Evolutionary conservation across 805 yeast species (phyloP).

Genomic region (Metschnikowia kofuensis): DNA sequence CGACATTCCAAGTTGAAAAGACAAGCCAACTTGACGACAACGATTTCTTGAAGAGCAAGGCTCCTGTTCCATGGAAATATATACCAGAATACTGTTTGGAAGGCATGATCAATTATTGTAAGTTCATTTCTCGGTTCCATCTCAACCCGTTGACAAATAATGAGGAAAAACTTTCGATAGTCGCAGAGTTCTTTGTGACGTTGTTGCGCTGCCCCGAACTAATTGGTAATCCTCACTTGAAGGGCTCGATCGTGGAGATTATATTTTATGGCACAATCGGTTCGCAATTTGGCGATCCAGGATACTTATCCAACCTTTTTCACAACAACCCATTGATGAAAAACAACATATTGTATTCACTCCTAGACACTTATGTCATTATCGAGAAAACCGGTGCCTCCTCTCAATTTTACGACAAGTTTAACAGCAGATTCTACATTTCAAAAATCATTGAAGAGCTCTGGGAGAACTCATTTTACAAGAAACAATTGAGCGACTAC

Average conservation of each 20-base stretch:
- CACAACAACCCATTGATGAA: slow-evolving; percentile 59
- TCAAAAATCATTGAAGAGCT: slow-evolving; percentile 78
- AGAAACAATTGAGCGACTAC: slow-evolving; percentile 64
- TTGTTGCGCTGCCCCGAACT: slow-evolving; percentile 81
- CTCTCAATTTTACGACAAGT: slow-evolving; percentile 93
- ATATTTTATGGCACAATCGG: slow-evolving; percentile 73
- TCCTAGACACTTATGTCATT: slow-evolving; percentile 87
- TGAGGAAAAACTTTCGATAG: slow-evolving; percentile 48
- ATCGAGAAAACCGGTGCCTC: slow-evolving; percentile 96
- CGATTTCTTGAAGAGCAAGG: slow-evolving; percentile 60
- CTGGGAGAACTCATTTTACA: slow-evolving; percentile 73
- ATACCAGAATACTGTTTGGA: slow-evolving; percentile 86
- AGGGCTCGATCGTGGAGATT: slow-evolving; percentile 77
- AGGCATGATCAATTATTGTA: slow-evolving; percentile 71
- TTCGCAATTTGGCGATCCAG: slow-evolving; percentile 55
- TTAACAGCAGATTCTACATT: slow-evolving; percentile 84
- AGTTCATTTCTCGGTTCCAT: slow-evolving; percentile 54
- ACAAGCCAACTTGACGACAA: slow-evolving; percentile 72
- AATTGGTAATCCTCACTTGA: slow-evolving; percentile 90
- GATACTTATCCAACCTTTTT: slow-evolving; percentile 68
- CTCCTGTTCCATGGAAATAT: slow-evolving; percentile 76
- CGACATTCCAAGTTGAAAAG: slow-evolving; percentile 54
- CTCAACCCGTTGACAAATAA: slow-evolving; percentile 56
- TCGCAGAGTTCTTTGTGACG: slow-evolving; percentile 70
- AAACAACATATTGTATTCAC: slow-evolving; percentile 70